Percentiles rank a stretch among this genome's conserved stretches.
Evolutionary conservation across 106 monocot genomes (phyloP).

Genomic region (Acorus gramineus): DNA sequence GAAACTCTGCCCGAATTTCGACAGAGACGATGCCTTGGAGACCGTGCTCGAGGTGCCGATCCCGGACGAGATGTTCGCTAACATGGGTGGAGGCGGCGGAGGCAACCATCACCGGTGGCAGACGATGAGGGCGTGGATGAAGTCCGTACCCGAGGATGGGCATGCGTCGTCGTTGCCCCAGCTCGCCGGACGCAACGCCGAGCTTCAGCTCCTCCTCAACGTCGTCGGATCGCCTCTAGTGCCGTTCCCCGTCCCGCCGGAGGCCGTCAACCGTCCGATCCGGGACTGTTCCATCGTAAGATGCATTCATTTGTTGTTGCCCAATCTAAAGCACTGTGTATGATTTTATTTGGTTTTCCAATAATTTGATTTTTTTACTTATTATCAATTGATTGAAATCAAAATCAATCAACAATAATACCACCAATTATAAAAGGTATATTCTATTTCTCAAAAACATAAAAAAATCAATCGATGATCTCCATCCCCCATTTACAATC

Average conservation of each 20-base stretch:
- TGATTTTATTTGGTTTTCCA: no score
- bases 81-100: constrained; percentile 2
- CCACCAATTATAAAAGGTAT: no score
- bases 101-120: constrained; percentile 7
- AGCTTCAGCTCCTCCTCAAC: constrained; percentile 75
- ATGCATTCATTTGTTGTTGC: neutral
- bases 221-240: constrained; percentile 83
- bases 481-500: no score
- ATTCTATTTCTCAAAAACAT: no score
- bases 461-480: no score
- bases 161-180: constrained; percentile 12
- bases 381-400: no score
- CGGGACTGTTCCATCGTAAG: constrained; percentile 76
- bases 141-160: neutral
- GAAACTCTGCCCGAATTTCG: constrained; percentile 72
- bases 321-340: no score
- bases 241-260: constrained; percentile 60
- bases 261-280: constrained; percentile 59
- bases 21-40: constrained; percentile 71
- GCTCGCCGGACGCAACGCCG: constrained; percentile 44
- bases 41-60: constrained; percentile 89
- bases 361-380: no score
- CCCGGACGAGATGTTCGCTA: constrained; percentile 77
- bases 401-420: no score
- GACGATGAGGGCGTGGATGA: constrained; percentile 59